Conservation (phyloP, 108 stramenopile species). For the Skeletonema marinoi region DNA sequence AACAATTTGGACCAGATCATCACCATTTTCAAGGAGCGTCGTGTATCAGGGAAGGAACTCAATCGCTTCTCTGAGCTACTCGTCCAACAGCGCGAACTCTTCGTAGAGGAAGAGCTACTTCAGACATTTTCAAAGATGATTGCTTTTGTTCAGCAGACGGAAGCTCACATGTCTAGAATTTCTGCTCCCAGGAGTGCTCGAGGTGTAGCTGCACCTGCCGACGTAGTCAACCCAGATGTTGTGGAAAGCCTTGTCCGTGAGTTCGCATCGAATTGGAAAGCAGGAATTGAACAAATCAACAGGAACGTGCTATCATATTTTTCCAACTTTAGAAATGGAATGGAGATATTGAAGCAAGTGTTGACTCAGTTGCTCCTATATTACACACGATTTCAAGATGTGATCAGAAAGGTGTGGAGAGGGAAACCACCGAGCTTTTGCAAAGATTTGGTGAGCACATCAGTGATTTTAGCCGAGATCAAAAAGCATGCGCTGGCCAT, state of each 20-base stretch:
- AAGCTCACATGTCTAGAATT: conserved; percentile 69
- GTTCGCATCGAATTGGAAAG: conserved; percentile 94
- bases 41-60: conserved; percentile 90
- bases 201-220: conserved; percentile 49
- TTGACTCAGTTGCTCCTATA: conserved; percentile 95
- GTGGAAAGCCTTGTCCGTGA: conserved; percentile 92
- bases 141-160: conserved; percentile 96
- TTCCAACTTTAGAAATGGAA: conserved; percentile 97
- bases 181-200: conserved; percentile 48
- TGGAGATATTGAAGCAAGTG: conserved; percentile 99
- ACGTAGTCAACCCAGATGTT: conserved; percentile 77
- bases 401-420: conserved; percentile 89
- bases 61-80: conserved; percentile 90
- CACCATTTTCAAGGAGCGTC: conserved; percentile 92
- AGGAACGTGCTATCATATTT: conserved; percentile 94
- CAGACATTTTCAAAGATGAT: conserved; percentile 94
- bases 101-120: conserved; percentile 95
- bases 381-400: conserved; percentile 97
- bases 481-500: conserved; percentile 77
- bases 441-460: conserved; percentile 94
- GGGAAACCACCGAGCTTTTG: conserved; percentile 87
- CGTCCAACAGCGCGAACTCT: conserved; percentile 89
- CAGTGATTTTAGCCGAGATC: conserved; percentile 94
- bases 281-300: conserved; percentile 93
- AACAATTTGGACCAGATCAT: conserved; percentile 96